These are phyloP conservation scores for Aspergillus sp. DNA, from an alignment of 2,329 filamentous ascomycete species.

Conservation along the genomic window DNA sequence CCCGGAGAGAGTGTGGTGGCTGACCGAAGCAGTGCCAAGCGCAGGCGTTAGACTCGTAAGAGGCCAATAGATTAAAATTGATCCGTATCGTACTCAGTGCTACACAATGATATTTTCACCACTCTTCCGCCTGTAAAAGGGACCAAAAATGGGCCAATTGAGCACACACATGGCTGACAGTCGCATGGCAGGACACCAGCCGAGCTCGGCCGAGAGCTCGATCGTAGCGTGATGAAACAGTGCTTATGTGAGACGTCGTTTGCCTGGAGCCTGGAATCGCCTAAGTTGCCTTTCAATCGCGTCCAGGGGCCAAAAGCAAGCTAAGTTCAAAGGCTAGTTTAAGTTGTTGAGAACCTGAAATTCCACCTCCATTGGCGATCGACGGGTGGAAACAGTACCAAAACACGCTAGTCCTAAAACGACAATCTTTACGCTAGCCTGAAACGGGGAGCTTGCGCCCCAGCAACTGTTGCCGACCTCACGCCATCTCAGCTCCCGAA, in stretches of 20 bases:
- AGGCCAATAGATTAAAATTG: neutral
- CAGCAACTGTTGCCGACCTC: neutral
- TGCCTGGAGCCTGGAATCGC: no score
- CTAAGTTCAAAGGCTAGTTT: no score
- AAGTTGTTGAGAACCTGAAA: no score
- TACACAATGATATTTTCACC: neutral
- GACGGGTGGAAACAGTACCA: neutral
- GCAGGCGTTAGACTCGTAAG: neutral
- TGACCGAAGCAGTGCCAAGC: neutral
- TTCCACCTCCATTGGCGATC: neutral
- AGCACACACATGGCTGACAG: no score
- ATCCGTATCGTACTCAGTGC: neutral
- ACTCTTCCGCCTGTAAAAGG: no score
- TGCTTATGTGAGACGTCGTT: no score
- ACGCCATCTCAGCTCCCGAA: neutral
- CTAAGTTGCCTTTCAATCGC: no score
- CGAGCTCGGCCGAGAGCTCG: no score
- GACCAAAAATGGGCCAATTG: no score
- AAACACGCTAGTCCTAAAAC: neutral
- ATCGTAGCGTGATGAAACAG: no score
- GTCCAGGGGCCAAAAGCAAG: no score
- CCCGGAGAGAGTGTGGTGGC: neutral
- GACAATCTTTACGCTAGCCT: neutral
- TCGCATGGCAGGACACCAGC: no score
- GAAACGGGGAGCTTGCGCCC: neutral